Percentiles rank a stretch among this genome's conserved stretches.
Conservation (phyloP, 192 early-diverging fungal species). For the Coemansia sp. region DNA sequence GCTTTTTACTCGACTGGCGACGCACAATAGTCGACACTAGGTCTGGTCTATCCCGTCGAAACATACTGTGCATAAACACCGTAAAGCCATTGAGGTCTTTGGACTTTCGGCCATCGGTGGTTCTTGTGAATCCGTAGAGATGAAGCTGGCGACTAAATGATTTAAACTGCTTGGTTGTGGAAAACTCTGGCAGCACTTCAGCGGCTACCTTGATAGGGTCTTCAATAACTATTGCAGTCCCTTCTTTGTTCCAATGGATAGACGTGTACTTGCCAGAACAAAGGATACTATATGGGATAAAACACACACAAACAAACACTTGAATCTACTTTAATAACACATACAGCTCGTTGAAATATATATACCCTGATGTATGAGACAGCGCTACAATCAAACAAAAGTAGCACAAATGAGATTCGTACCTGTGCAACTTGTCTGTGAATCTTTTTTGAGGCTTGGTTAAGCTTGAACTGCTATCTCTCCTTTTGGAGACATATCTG, state of each 20-base stretch:
- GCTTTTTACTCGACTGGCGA: not conserved
- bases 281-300: constrained; percentile 20
- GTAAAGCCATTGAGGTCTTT: constrained; percentile 14
- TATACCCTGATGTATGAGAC: too few species aligned
- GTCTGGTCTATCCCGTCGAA: constrained; percentile 19
- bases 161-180: constrained; percentile 22
- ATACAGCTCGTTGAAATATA: too few species aligned
- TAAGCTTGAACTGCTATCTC: not conserved
- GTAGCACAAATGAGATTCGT: not conserved
- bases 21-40: constrained; percentile 18
- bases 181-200: constrained; percentile 21
- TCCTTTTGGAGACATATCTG: not conserved
- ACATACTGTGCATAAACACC: constrained; percentile 16
- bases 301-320: not conserved
- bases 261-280: not conserved
- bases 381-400: not conserved
- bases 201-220: not conserved
- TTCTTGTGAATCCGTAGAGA: constrained; percentile 43
- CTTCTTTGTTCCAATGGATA: constrained; percentile 32
- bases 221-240: constrained; percentile 19
- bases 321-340: too few species aligned
- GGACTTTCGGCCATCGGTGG: constrained; percentile 44
- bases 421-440: constrained; percentile 30
- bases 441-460: constrained; percentile 8
- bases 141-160: constrained; percentile 53